A percentile compares a stretch with the other conserved stretches of the same genome.
Evolutionary conservation across 1,139 yeast species (phyloP).

Genomic region (Hanseniaspora uvarum): DNA sequence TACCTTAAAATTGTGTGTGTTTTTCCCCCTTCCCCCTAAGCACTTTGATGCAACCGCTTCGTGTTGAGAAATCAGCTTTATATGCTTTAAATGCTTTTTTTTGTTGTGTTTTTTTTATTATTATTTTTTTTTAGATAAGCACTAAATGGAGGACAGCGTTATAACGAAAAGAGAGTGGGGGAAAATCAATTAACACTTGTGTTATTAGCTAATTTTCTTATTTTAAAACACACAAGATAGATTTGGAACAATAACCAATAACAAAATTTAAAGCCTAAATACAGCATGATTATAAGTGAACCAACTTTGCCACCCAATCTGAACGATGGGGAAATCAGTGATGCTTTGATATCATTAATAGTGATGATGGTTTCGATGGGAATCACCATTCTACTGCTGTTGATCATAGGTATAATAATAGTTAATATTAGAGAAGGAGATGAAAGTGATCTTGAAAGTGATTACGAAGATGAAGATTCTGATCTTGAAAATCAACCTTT

Average conservation of each 20-base stretch:
- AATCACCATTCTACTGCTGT: slow-evolving; percentile 1
- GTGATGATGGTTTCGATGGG: slow-evolving; percentile 14
- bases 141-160: not conserved
- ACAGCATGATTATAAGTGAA: not conserved
- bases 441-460: slow-evolving; percentile 6
- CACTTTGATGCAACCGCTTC: not conserved
- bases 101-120: not conserved
- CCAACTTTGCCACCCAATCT: not conserved
- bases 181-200: not conserved
- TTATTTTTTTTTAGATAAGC: not conserved
- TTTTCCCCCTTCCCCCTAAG: not conserved
- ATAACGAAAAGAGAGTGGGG: not conserved
- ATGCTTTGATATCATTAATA: slow-evolving; percentile 2
- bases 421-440: slow-evolving; percentile 7
- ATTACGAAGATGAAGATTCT: slow-evolving; percentile 18
- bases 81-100: not conserved
- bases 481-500: slow-evolving; percentile 11
- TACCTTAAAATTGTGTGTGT: not conserved
- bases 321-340: slow-evolving; percentile 1
- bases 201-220: not conserved
- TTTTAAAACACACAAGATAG: not conserved
- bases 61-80: not conserved
- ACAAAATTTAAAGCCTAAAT: too few relatives aligned
- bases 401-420: slow-evolving; percentile 6
- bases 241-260: too few relatives aligned